These are phyloP conservation scores for Colletotrichum lentis DNA, from an alignment of 2,329 filamentous ascomycete species.

Conservation along the genomic window DNA sequence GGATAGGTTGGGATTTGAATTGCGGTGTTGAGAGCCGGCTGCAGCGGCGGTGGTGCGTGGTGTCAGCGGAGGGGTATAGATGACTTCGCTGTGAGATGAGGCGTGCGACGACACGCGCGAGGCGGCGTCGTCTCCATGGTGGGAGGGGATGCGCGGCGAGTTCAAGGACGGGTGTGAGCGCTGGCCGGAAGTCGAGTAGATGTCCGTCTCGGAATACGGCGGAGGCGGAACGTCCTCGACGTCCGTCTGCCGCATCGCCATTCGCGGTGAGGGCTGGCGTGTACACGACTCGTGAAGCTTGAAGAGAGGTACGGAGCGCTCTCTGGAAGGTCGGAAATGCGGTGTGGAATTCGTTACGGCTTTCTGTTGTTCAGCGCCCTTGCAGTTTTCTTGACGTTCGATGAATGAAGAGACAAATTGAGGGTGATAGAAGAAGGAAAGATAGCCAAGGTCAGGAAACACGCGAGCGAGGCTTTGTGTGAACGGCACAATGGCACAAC, in stretches of 20 bases:
- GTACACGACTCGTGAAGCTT: background rate
- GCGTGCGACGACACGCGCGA: conserved; percentile 48
- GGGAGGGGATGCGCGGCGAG: conserved; percentile 40
- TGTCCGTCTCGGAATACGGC: conserved; percentile 66
- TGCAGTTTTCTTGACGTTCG: background rate
- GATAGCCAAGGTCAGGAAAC: conserved; percentile 11
- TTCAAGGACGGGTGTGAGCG: conserved; percentile 6
- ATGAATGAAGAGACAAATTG: background rate
- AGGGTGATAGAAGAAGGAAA: background rate
- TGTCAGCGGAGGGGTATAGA: conserved; percentile 62
- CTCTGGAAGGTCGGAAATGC: background rate
- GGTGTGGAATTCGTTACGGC: background rate
- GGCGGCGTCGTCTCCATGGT: conserved; percentile 48
- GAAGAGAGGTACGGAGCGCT: too few relatives aligned
- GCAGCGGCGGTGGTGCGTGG: conserved; percentile 47
- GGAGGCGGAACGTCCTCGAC: conserved; percentile 58
- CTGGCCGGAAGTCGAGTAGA: conserved; percentile 56
- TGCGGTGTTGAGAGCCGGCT: conserved; percentile 27
- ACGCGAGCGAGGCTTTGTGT: conserved; percentile 13
- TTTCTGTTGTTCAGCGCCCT: background rate
- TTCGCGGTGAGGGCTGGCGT: conserved; percentile 2
- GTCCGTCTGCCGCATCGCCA: conserved; percentile 31
- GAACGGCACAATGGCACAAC: conserved; percentile 24
- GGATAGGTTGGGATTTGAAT: conserved; percentile 15
- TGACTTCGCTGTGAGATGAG: conserved; percentile 53